Evolutionary conservation across 1,284 basidiomycete species (phyloP).

Genomic region (Fistulina hepatica): DNA sequence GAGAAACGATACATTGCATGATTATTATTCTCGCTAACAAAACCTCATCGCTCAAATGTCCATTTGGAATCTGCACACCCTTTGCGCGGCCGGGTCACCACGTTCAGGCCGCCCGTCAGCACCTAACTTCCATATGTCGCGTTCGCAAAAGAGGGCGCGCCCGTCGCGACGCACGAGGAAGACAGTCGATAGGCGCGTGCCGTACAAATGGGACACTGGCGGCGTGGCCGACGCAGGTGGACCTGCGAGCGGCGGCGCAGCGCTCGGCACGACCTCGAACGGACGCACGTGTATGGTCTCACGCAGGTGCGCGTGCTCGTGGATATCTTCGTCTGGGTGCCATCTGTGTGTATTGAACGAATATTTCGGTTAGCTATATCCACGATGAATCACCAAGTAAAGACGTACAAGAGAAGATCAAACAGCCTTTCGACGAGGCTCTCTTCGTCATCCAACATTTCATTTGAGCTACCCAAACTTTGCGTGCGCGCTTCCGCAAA

Average conservation of each 20-base stretch:
- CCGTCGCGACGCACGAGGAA: slow-evolving; percentile 54
- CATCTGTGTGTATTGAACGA: slow-evolving; percentile 32
- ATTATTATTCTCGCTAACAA: no score
- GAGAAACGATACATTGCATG: no score
- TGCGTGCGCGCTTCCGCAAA: no score
- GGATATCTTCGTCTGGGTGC: slow-evolving; percentile 34
- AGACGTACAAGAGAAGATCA: slow-evolving; percentile 51
- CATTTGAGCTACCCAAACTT: slow-evolving; percentile 4
- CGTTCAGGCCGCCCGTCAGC: no score
- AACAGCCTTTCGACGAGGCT: slow-evolving; percentile 49
- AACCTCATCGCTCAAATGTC: no score
- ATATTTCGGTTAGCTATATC: slow-evolving; percentile 8
- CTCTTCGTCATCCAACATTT: slow-evolving; percentile 27
- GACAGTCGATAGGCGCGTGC: slow-evolving; percentile 64
- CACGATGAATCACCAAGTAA: slow-evolving; percentile 12
- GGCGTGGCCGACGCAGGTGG: background rate
- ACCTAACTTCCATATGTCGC: slow-evolving; percentile 59
- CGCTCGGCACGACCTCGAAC: slow-evolving; percentile 19
- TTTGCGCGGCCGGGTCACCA: no score
- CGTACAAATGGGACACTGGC: slow-evolving; percentile 32
- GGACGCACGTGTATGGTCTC: slow-evolving; percentile 55
- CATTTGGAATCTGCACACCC: no score
- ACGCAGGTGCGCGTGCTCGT: slow-evolving; percentile 39
- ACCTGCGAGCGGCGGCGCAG: background rate
- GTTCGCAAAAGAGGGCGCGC: slow-evolving; percentile 53